Conservation (phyloP, 2,329 filamentous ascomycete genomes). For the Colletotrichum orchidophilum region DNA sequence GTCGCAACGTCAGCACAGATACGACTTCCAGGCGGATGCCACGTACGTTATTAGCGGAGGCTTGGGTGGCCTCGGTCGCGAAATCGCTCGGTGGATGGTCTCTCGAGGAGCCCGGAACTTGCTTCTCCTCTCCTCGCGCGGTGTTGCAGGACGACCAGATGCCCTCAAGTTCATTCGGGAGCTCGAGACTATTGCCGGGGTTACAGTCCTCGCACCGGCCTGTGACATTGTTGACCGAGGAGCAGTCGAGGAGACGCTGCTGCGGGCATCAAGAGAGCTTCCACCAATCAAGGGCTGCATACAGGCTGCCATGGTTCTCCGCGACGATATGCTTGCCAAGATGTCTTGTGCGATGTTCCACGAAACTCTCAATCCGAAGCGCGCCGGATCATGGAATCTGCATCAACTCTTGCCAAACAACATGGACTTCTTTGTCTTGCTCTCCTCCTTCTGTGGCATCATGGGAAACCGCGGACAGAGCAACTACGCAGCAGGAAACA, state of each 20-base stretch:
- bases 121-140: constrained; percentile 58
- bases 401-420: constrained; percentile 44
- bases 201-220: constrained; percentile 45
- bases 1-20: constrained; percentile 26
- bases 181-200: constrained; percentile 41
- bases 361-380: constrained; percentile 57
- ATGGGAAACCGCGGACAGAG: constrained; percentile 67
- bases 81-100: constrained; percentile 57
- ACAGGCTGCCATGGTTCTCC: constrained; percentile 44
- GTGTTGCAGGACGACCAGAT: constrained; percentile 37
- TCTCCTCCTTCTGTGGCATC: constrained; percentile 63
- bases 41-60: constrained; percentile 68
- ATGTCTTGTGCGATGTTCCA: constrained; percentile 58
- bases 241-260: constrained; percentile 30
- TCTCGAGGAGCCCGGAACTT: constrained; percentile 58
- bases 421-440: constrained; percentile 57
- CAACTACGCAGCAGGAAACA: constrained; percentile 66
- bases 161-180: constrained; percentile 41
- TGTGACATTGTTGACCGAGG: constrained; percentile 53
- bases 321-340: constrained; percentile 57
- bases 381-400: constrained; percentile 58
- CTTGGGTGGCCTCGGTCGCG: constrained; percentile 64
- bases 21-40: constrained; percentile 38
- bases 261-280: constrained; percentile 35
- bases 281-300: constrained; percentile 44